Evolutionary conservation across 768 basidiomycete species (phyloP).

Genomic region (Multifurca ochricompacta): DNA sequence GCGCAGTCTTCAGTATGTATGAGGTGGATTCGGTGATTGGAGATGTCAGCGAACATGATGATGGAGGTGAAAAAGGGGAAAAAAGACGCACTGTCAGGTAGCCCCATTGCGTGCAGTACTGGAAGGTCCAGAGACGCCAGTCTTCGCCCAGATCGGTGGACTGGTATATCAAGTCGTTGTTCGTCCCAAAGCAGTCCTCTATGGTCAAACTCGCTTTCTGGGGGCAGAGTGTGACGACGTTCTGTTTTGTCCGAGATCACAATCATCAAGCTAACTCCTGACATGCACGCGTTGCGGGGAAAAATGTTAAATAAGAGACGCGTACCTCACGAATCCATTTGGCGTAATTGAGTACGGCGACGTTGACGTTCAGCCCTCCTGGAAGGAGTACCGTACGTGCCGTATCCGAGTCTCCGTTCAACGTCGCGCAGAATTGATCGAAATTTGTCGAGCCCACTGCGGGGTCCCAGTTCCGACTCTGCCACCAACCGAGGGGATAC

Average conservation of each 20-base stretch:
- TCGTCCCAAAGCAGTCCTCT: conserved; percentile 83
- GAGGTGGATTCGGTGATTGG: background rate
- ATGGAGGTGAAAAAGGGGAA: background rate
- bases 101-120: conserved; percentile 94
- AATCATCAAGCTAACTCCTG: conserved; percentile 20
- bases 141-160: conserved; percentile 55
- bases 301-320: background rate
- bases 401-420: conserved; percentile 26
- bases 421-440: conserved; percentile 54
- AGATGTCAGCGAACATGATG: background rate
- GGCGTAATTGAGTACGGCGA: conserved; percentile 64
- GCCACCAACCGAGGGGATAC: conserved; percentile 67
- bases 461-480: conserved; percentile 84
- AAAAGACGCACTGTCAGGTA: conserved; percentile 63
- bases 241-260: conserved; percentile 30
- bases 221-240: conserved; percentile 17
- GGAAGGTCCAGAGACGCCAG: conserved; percentile 89
- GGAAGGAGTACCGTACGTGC: background rate
- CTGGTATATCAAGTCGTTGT: conserved; percentile 55
- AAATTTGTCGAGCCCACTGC: conserved; percentile 51
- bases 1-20: conserved; percentile 47
- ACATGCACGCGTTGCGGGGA: background rate
- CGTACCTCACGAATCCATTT: conserved; percentile 65
- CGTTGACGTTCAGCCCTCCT: conserved; percentile 35
- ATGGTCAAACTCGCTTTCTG: conserved; percentile 34